A percentile compares a stretch with the other conserved stretches of the same genome.
phyloP scores from a whole-genome alignment of 805 yeast genomes.

The Teunomyces stri region DNA sequence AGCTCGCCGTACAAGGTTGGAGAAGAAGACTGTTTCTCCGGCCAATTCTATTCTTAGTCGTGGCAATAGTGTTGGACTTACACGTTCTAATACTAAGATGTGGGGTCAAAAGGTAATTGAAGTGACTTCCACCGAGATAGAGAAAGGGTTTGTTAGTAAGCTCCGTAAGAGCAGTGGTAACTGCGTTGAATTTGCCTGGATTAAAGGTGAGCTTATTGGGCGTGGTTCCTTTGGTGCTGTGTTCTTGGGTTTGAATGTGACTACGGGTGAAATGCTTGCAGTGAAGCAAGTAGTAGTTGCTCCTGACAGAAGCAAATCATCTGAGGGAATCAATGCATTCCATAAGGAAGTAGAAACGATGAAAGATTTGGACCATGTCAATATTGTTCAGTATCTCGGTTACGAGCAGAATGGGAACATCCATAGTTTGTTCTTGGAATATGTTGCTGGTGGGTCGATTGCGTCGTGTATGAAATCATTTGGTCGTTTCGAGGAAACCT shows the following conservation, averaged over 20 bases:
- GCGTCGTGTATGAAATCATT: constrained; percentile 78
- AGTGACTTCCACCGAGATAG: constrained; percentile 70
- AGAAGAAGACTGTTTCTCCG: constrained; percentile 14
- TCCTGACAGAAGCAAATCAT: constrained; percentile 10
- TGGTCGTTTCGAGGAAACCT: constrained; percentile 79
- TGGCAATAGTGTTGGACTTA: constrained; percentile 35
- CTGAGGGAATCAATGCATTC: constrained; percentile 67
- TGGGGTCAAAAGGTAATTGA: constrained; percentile 97
- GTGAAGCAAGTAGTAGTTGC: constrained; percentile 90
- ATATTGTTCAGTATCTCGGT: constrained; percentile 94
- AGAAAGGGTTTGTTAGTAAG: constrained; percentile 63
- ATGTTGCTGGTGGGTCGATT: constrained; percentile 97
- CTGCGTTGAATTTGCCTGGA: constrained; percentile 91
- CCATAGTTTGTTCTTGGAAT: constrained; percentile 86
- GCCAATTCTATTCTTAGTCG: not conserved
- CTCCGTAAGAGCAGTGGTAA: constrained; percentile 62
- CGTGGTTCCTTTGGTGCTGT: constrained; percentile 96
- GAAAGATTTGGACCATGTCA: constrained; percentile 90
- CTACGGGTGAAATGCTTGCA: constrained; percentile 98
- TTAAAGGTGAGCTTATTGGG: constrained; percentile 95
- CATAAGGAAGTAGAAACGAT: constrained; percentile 89
- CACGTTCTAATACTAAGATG: constrained; percentile 84
- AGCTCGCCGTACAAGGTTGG: constrained; percentile 50
- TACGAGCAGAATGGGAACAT: constrained; percentile 74
- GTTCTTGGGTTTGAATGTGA: constrained; percentile 84